Percentiles rank a stretch among this genome's conserved stretches.
Conservation (phyloP, 345 rosid species). For the Hibiscus syriacus region DNA sequence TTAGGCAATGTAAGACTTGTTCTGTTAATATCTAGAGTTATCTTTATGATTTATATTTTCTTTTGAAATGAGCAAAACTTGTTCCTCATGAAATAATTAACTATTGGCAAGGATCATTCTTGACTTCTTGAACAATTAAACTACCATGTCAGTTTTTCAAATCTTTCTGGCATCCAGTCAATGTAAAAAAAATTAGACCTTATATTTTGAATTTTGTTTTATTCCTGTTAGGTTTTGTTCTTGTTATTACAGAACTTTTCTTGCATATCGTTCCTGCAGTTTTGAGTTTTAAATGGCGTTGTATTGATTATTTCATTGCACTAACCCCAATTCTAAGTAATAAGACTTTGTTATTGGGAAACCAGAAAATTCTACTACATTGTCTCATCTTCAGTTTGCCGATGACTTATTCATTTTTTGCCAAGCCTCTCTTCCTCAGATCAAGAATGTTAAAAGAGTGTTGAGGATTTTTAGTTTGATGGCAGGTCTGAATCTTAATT, state of each 20-base stretch:
- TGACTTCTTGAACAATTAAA: background rate
- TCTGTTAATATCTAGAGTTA: background rate
- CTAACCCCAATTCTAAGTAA: background rate
- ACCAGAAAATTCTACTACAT: too few species aligned
- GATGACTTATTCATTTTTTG: too few species aligned
- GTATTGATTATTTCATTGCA: background rate
- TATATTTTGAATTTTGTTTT: background rate
- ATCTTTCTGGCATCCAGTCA: background rate
- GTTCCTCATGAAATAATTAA: background rate
- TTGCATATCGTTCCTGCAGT: background rate
- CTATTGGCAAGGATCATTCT: background rate
- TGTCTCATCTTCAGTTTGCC: too few species aligned
- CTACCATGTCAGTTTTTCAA: background rate
- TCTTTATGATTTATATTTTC: background rate
- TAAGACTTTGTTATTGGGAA: too few species aligned
- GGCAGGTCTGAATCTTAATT: too few species aligned
- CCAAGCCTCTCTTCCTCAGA: too few species aligned
- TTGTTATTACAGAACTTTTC: background rate
- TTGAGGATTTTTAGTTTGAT: too few species aligned
- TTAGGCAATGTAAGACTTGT: background rate
- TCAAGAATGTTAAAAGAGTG: too few species aligned
- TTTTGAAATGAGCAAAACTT: background rate
- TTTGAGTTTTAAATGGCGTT: background rate
- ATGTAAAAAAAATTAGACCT: background rate
- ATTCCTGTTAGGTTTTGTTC: too few species aligned